phyloP scores from a whole-genome alignment of 2,329 filamentous ascomycete species.

The Exophiala spinifera region DNA sequence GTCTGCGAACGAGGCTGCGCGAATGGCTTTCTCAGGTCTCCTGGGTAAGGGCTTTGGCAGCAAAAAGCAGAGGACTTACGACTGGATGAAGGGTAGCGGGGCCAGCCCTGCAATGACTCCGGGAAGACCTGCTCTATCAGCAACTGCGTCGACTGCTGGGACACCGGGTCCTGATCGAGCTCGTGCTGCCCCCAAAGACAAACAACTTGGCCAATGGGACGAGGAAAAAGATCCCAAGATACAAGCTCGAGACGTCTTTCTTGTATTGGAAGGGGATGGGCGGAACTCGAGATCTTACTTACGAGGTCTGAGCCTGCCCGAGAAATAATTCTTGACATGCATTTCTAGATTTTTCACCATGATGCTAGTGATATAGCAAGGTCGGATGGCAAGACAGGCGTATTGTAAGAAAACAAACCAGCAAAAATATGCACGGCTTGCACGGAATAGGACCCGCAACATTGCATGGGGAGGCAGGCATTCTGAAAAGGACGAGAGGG shows the following conservation, averaged over 20 bases:
- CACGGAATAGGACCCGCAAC: neutral
- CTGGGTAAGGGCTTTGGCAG: constrained; percentile 51
- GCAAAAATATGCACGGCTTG: neutral
- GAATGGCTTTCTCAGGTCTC: constrained; percentile 65
- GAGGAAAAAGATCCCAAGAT: constrained; percentile 77
- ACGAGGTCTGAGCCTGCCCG: constrained; percentile 37
- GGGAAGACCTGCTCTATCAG: constrained; percentile 11
- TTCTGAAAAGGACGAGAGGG: neutral
- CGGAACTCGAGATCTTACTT: constrained; percentile 45
- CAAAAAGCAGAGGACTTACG: constrained; percentile 45
- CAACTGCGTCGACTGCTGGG: constrained; percentile 18
- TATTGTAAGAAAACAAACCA: constrained; percentile 17
- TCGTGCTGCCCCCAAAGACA: constrained; percentile 40
- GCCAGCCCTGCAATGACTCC: constrained; percentile 31
- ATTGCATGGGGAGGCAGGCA: neutral
- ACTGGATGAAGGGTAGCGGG: constrained; percentile 42
- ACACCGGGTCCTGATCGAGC: constrained; percentile 20
- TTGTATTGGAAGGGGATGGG: constrained; percentile 75
- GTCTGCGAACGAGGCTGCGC: constrained; percentile 79
- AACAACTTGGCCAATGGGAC: constrained; percentile 69
- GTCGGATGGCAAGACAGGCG: constrained; percentile 1
- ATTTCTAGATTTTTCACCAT: constrained; percentile 20
- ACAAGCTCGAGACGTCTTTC: constrained; percentile 78
- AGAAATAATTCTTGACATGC: constrained; percentile 22
- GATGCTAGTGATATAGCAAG: neutral